Evolutionary conservation across 2,329 filamentous ascomycete species (phyloP), one percentile per base, ranked within the genome.

Genomic region (Emergomyces pasteurianus): DNA sequence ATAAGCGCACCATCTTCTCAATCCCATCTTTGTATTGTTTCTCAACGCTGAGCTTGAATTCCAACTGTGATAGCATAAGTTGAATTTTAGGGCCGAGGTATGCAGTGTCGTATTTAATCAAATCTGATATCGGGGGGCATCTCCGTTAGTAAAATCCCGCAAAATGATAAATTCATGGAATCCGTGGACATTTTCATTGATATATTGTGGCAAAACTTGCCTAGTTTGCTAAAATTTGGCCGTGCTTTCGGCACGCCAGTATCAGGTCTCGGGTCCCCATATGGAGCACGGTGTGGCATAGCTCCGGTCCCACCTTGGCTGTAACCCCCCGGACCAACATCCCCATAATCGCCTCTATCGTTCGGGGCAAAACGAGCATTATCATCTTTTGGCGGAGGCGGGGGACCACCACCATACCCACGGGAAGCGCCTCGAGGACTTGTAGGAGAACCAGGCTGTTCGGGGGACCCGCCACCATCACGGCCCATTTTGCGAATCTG

Each of bases 21-120:
- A 99, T 94, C 64, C 94, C 94, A 71, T 95, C 95, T 66, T 97
- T 91, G 76, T 99, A 99, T 77, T 99, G 94, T 73, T 96, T 95
- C 74, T 99, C 94, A 34, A 99, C 94, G 67, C 94, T 96, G 63
- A 99, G 83, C 79, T 99, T 99, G 80, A 99, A 99, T 75, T 97
- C 91, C 65, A 99, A 87, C 75, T 99, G 94, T 55, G 94, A 95
- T 71, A 99, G 80, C 94, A 99, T 99, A 70, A 97, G 88, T 78
- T 99, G 94, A 70, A 99, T 99, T 67, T 95, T 91, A 63, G 94
- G 92, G 40, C 94, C 94, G 64, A 99, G 86, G 73, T 96, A 90
- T 21, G 89, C 89, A 38, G 92, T 96, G 73, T 99, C 94, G 77
- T 95, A 96, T 84, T 97, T 97, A 79, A 99, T 96, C 65, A 99